Conservation (phyloP, 169 alveolate genomes). For the Eimeria maxima region DNA sequence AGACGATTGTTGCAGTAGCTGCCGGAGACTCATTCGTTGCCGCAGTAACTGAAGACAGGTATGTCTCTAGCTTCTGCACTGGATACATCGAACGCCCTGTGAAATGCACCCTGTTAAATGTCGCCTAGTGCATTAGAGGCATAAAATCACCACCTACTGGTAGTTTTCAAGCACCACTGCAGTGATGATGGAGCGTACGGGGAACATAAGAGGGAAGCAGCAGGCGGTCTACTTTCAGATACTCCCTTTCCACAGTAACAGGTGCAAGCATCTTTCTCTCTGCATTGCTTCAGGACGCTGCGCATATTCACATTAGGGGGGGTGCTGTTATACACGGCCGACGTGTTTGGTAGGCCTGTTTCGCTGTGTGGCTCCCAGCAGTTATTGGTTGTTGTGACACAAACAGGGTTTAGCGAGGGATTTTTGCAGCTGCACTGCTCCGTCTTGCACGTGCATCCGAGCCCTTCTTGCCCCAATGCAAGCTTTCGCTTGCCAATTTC, state of each 20-base stretch:
- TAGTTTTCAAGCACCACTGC: background rate
- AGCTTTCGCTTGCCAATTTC: conserved; percentile 40
- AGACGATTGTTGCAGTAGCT: conserved; percentile 70
- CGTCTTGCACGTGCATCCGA: conserved; percentile 48
- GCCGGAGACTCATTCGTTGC: conserved; percentile 79
- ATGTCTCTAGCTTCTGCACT: background rate
- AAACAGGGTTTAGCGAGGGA: conserved; percentile 64
- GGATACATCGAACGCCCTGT: background rate
- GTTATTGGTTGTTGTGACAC: conserved; percentile 37
- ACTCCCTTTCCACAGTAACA: background rate
- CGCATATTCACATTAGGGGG: conserved; percentile 60
- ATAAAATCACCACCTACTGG: background rate
- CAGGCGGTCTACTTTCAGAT: background rate
- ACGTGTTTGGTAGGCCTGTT: conserved; percentile 61
- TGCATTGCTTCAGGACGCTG: conserved; percentile 22
- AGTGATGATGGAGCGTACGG: background rate
- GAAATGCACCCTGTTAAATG: background rate
- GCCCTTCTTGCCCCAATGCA: conserved; percentile 14
- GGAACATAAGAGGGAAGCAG: background rate
- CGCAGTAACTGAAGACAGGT: conserved; percentile 64
- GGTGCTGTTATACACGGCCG: conserved; percentile 58
- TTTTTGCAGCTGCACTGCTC: conserved; percentile 56
- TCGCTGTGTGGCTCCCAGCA: conserved; percentile 68
- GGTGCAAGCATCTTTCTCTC: background rate
- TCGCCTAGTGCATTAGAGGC: background rate